Percentiles rank a stretch among this genome's conserved stretches.
phyloP scores from a whole-genome alignment of 441 rosid species.

The Pelargonium citronellum region DNA sequence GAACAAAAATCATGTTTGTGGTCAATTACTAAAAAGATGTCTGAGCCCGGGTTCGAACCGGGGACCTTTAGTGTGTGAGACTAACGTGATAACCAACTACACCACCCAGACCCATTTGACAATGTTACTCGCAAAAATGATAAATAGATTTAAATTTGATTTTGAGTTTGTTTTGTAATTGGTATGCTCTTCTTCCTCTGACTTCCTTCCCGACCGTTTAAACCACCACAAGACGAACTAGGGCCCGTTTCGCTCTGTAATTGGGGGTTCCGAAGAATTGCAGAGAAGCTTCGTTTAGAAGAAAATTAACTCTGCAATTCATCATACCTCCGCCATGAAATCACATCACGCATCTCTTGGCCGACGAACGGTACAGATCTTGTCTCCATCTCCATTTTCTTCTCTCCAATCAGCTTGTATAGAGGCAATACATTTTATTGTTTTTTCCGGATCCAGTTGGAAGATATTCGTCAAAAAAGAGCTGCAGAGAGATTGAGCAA shows the following conservation, averaged over 20 bases:
- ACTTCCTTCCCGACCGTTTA: too few species aligned
- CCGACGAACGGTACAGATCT: constrained; percentile 68
- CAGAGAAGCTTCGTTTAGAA: neutral
- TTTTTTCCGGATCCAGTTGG: constrained; percentile 39
- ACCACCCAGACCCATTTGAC: neutral
- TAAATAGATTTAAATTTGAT: too few species aligned
- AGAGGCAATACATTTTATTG: neutral
- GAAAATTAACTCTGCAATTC: constrained; percentile 11
- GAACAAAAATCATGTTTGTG: too few species aligned
- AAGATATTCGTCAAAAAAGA: constrained; percentile 89
- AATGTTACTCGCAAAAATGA: too few species aligned
- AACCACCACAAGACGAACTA: too few species aligned
- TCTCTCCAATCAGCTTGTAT: neutral
- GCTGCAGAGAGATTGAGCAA: constrained; percentile 86
- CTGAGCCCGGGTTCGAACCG: constrained; percentile 98
- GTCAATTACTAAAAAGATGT: constrained; percentile 20
- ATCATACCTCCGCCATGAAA: constrained; percentile 35
- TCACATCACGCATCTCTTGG: constrained; percentile 78
- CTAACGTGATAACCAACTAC: constrained; percentile 11
- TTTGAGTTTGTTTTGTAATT: too few species aligned
- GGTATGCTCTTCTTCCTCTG: too few species aligned
- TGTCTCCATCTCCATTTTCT: neutral
- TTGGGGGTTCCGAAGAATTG: constrained; percentile 4
- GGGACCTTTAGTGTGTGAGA: constrained; percentile 90
- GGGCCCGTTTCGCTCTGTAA: neutral